These are phyloP conservation scores for Daedaleopsis nitida DNA, from an alignment of 768 basidiomycete species.

Conservation along the genomic window DNA sequence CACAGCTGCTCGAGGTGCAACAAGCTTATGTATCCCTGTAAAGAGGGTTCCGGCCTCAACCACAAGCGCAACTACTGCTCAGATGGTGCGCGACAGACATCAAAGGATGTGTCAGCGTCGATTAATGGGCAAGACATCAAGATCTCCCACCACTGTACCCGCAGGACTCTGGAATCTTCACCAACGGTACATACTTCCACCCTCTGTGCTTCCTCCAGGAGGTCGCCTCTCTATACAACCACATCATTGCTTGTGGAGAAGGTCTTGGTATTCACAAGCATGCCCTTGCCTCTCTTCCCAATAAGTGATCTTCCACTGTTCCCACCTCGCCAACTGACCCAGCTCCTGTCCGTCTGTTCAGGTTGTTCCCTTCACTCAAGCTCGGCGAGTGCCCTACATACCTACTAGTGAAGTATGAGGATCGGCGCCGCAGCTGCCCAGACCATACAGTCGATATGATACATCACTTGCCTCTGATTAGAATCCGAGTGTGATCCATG, in stretches of 20 bases:
- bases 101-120: not conserved
- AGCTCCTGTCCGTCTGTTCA: not conserved
- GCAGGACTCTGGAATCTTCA: slow-evolving; percentile 19
- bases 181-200: slow-evolving; percentile 8
- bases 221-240: no score
- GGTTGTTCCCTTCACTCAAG: not conserved
- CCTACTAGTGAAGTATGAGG: not conserved
- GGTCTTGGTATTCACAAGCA: no score
- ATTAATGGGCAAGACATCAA: not conserved
- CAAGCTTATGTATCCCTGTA: slow-evolving; percentile 16
- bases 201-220: not conserved
- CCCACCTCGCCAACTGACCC: no score
- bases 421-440: no score
- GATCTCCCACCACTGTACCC: slow-evolving; percentile 10
- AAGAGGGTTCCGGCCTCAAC: not conserved
- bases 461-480: no score
- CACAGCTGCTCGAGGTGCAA: slow-evolving; percentile 13
- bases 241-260: no score
- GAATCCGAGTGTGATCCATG: no score
- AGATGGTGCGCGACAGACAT: no score
- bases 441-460: no score
- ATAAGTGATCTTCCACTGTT: no score
- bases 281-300: no score
- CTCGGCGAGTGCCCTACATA: not conserved
- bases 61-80: slow-evolving; percentile 20